Conservation (phyloP, 148 eudicot species). For the Diospyros lotus region DNA sequence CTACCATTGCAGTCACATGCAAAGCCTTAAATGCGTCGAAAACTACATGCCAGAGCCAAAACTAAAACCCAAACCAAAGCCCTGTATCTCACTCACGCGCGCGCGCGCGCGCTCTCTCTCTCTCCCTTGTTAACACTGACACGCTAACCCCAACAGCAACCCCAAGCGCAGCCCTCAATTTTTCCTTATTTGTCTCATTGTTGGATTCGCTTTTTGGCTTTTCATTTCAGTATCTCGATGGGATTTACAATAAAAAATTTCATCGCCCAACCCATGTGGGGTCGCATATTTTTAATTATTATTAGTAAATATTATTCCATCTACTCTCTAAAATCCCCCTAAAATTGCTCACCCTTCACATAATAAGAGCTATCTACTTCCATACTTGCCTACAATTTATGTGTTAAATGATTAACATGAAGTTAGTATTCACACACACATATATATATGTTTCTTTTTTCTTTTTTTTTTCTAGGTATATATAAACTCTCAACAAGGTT, state of each 20-base stretch:
- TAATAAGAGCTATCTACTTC: no score
- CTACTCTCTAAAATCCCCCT: no score
- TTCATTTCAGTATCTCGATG: constrained; percentile 10
- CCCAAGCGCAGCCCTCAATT: neutral
- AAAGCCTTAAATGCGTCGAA: constrained; percentile 28
- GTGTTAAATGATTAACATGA: no score
- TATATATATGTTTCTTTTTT: no score
- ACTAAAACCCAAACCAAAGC: no score
- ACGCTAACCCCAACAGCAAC: neutral
- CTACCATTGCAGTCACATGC: constrained; percentile 17
- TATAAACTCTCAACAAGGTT: no score
- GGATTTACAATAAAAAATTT: neutral
- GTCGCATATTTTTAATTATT: neutral
- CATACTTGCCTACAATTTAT: no score
- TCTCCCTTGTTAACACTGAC: constrained; percentile 11
- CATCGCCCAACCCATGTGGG: constrained; percentile 24
- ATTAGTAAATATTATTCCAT: neutral
- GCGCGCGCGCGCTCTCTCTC: constrained; percentile 10
- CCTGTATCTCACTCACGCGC: neutral
- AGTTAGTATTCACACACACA: no score
- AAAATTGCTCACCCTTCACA: no score
- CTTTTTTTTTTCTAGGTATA: no score
- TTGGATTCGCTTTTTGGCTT: constrained; percentile 13
- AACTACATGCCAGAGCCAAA: neutral
- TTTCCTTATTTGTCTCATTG: constrained; percentile 17